These are phyloP conservation scores for Rhynchosporium graminicola DNA, from an alignment of 2,329 filamentous ascomycete genomes.

Conservation along the genomic window DNA sequence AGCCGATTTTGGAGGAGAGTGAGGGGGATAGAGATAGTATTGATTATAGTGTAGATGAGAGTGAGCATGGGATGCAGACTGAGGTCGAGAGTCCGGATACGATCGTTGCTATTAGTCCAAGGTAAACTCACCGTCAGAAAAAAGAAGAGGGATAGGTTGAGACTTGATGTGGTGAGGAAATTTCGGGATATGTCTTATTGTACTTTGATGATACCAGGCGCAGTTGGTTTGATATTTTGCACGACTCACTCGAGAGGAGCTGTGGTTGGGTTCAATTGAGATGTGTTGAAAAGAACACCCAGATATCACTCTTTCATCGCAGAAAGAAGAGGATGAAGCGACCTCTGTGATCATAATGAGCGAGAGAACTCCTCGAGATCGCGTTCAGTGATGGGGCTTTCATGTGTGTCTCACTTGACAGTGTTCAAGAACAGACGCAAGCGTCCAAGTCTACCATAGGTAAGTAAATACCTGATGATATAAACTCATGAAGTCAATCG, in stretches of 20 bases:
- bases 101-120: constrained; percentile 29
- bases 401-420: no score
- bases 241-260: neutral
- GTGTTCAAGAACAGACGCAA: no score
- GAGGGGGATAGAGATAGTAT: constrained; percentile 18
- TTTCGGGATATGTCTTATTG: neutral
- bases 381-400: no score
- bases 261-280: neutral
- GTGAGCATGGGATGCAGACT: constrained; percentile 29
- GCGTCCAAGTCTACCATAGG: no score
- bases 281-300: no score
- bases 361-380: no score
- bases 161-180: neutral
- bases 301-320: no score
- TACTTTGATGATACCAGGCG: neutral
- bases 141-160: neutral
- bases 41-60: constrained; percentile 11
- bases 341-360: no score
- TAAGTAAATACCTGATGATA: no score
- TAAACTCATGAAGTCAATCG: no score
- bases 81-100: constrained; percentile 38
- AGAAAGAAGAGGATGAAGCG: no score
- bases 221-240: neutral
- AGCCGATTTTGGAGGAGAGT: constrained; percentile 6
- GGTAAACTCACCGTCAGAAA: neutral